Percentiles rank a stretch among this genome's conserved stretches.
These are phyloP conservation scores for Suillus discolor DNA, from an alignment of 768 basidiomycete species.

Conservation along the genomic window DNA sequence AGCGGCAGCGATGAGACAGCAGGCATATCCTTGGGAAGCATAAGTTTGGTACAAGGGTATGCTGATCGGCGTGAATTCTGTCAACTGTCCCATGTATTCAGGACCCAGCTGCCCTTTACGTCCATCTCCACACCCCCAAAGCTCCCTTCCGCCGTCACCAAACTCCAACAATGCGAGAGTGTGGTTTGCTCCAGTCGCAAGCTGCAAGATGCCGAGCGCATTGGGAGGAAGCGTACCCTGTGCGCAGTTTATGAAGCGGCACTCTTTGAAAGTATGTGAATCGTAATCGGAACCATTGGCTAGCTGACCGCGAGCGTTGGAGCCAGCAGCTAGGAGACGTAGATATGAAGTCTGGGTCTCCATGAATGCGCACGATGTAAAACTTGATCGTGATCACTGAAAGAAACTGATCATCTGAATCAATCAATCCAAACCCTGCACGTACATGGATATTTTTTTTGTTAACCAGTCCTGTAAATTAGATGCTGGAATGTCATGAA, in stretches of 20 bases:
- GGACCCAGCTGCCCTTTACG: slow-evolving; percentile 71
- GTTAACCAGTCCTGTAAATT: no score
- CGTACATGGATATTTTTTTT: no score
- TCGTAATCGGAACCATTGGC: slow-evolving; percentile 42
- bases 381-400: no score
- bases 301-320: slow-evolving; percentile 52
- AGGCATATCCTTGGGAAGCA: no score
- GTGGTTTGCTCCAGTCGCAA: slow-evolving; percentile 81
- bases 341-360: neutral
- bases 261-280: slow-evolving; percentile 28
- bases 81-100: slow-evolving; percentile 24
- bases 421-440: no score
- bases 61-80: slow-evolving; percentile 51
- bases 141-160: slow-evolving; percentile 31
- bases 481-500: no score
- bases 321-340: slow-evolving; percentile 44
- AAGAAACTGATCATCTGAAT: no score
- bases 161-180: slow-evolving; percentile 65
- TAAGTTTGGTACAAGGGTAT: no score
- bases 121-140: slow-evolving; percentile 83
- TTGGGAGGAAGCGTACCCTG: slow-evolving; percentile 25
- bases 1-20: no score
- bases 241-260: slow-evolving; percentile 28
- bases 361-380: no score
- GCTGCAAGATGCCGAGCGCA: slow-evolving; percentile 41